These are phyloP conservation scores for Typha latifolia DNA, from an alignment of 176 grass and related monocot genomes.

Conservation along the genomic window DNA sequence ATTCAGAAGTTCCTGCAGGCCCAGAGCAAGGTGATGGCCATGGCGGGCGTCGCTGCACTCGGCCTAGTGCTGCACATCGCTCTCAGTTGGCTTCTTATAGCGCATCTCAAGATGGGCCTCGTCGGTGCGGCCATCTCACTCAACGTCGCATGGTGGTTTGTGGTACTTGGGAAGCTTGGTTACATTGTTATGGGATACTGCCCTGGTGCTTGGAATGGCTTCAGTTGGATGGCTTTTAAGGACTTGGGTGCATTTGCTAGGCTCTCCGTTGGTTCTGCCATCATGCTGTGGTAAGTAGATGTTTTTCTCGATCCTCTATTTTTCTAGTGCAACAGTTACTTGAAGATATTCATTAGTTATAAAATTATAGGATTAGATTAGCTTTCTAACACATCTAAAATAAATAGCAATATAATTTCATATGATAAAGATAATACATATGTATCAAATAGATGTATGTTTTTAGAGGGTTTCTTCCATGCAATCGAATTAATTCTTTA, in stretches of 20 bases:
- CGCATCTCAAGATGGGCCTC: slow-evolving; percentile 39
- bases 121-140: slow-evolving; percentile 62
- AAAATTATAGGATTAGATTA: too few species aligned
- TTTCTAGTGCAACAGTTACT: too few species aligned
- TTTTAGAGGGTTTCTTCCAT: too few species aligned
- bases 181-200: slow-evolving; percentile 62
- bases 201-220: slow-evolving; percentile 75
- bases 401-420: too few species aligned
- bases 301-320: too few species aligned
- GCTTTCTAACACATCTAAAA: too few species aligned
- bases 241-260: slow-evolving; percentile 47
- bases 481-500: too few species aligned
- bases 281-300: slow-evolving; percentile 65
- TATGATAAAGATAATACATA: too few species aligned
- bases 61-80: slow-evolving; percentile 43
- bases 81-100: slow-evolving; percentile 54
- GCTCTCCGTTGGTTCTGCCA: slow-evolving; percentile 74
- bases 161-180: slow-evolving; percentile 39
- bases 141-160: slow-evolving; percentile 68
- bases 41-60: slow-evolving; percentile 37
- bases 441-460: too few species aligned
- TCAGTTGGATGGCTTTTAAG: slow-evolving; percentile 49
- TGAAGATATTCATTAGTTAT: too few species aligned
- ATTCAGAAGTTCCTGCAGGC: slow-evolving; percentile 62
- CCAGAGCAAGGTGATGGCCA: slow-evolving; percentile 56